A percentile compares a stretch with the other conserved stretches of the same genome.
phyloP scores from a whole-genome alignment of 306 rosid genomes.

The Luffa aegyptiaca region DNA sequence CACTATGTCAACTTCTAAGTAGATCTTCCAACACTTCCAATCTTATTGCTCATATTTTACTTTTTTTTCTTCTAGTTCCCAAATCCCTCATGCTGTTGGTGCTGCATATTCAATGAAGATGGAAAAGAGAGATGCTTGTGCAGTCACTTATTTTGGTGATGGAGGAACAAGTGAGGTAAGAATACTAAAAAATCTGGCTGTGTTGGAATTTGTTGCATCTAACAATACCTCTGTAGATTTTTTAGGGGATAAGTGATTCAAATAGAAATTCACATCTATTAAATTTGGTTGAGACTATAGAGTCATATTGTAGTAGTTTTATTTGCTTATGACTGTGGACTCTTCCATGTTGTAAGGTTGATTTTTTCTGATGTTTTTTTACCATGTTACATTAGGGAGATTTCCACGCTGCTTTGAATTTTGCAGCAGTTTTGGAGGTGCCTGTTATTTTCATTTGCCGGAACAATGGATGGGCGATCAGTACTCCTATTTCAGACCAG shows the following conservation, averaged over 20 bases:
- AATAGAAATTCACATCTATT: not conserved
- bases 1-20: not conserved
- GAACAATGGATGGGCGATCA: slow-evolving; percentile 99
- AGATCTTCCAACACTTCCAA: not conserved
- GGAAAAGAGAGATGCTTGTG: slow-evolving; percentile 79
- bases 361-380: slow-evolving; percentile 6
- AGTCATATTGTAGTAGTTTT: not conserved
- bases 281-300: not conserved
- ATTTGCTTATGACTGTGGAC: not conserved
- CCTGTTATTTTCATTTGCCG: slow-evolving; percentile 91
- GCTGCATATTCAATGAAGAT: slow-evolving; percentile 92
- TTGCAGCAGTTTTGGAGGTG: slow-evolving; percentile 84
- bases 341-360: not conserved
- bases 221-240: not conserved
- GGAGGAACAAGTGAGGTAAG: slow-evolving; percentile 96
- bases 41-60: not conserved
- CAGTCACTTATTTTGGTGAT: slow-evolving; percentile 74
- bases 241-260: not conserved
- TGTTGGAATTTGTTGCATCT: not conserved
- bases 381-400: slow-evolving; percentile 55
- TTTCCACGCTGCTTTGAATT: slow-evolving; percentile 87
- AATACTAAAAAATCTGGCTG: not conserved
- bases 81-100: slow-evolving; percentile 92
- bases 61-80: slow-evolving; percentile 42
- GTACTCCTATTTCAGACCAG: slow-evolving; percentile 90